phyloP scores from a whole-genome alignment of 1,284 basidiomycete species.

The Ceratobasidium sp. region DNA sequence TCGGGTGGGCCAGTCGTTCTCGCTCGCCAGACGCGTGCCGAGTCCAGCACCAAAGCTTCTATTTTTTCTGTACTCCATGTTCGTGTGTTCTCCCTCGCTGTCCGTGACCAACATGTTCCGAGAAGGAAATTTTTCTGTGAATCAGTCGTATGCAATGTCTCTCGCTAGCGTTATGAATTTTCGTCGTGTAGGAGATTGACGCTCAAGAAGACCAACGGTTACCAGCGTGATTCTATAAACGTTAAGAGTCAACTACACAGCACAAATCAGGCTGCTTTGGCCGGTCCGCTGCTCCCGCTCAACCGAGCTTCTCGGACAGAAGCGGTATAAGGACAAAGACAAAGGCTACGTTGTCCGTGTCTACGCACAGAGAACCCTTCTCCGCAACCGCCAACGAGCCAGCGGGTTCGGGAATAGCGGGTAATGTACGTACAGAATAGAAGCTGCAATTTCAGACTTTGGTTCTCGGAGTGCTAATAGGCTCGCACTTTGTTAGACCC shows the following conservation, averaged over 20 bases:
- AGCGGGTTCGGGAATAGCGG: not conserved
- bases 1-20: not conserved
- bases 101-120: not conserved
- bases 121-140: not conserved
- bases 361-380: too few species aligned
- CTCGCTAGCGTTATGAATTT: not conserved
- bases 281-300: not conserved
- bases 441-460: not conserved
- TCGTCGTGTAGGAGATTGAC: slow-evolving; percentile 10
- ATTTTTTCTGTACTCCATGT: not conserved
- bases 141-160: not conserved
- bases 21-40: not conserved
- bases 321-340: too few species aligned
- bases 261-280: not conserved
- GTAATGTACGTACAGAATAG: not conserved
- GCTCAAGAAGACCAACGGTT: slow-evolving; percentile 6
- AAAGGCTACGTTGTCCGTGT: too few species aligned
- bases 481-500: not conserved
- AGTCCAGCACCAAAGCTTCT: not conserved
- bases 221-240: not conserved
- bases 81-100: not conserved
- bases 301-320: not conserved
- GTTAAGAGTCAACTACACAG: not conserved
- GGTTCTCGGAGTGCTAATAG: not conserved
- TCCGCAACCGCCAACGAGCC: not conserved